Base-by-base conservation (phyloP, 257 asterid species). In the Haberlea rhodopensis region DNA sequence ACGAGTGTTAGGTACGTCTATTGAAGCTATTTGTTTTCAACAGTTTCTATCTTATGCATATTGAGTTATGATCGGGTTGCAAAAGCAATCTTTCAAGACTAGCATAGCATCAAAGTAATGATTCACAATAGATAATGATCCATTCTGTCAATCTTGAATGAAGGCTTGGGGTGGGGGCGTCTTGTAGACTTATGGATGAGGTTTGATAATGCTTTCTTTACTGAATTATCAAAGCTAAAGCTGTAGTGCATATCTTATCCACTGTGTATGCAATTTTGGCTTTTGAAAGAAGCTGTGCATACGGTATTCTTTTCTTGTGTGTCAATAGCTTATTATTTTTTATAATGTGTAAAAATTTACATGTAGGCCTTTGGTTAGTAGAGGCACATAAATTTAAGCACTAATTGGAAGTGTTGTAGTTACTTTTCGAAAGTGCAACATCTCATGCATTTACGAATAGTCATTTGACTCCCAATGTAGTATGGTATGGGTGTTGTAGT, bases 401-500 rank as follows among this genome's bases (percentile, higher is more conserved):
- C 51, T 4, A 45, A 46, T 22, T 52, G 55, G 22, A 31, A 43
- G 66, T 67, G 61, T 40, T 59, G 61, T 52, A 29, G 25, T 43
- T 63, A 43, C 68, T 13, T 18, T 11, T 21, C 37, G 66, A 19
- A 57, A 53, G 25, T 43, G 18, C 45, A 20, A 8, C 60, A 22
- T 20, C 37, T 24, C 49, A 20, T 25, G 31, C 21, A 15, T 37
- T 13, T 34, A 37, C 45, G 40, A 21, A 60, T 55, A 48, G 32
- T 65, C 59, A 23, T 16, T 26, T 34, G 46, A 60, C 46, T 40
- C 20, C 15, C 40, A 10, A 43, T 43, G 51, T 43, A n/a, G 56
- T 10, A 52, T 51, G 5, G 28, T 62, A 56, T 11, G 19, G 32
- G 32, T 53, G 59, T 52, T 15, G 10, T n/a, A n/a, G n/a, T n/a